Conservation (phyloP, 2,329 filamentous ascomycete species). For the Chaetomium sp. region DNA sequence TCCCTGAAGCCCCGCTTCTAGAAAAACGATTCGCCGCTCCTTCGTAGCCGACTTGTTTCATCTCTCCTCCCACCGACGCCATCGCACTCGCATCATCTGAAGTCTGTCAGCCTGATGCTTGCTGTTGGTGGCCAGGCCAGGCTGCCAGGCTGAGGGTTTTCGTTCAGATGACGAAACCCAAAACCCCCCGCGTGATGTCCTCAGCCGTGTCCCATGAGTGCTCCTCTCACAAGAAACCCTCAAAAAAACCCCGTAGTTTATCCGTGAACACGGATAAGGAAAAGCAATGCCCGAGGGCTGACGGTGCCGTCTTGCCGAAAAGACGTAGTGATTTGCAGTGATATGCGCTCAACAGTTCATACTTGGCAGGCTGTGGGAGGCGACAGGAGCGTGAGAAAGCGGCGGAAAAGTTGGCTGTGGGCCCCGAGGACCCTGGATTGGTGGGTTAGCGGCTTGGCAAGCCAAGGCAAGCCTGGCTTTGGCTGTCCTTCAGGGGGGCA, state of each 20-base stretch:
- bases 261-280: neutral
- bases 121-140: neutral
- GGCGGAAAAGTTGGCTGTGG: conserved; percentile 10
- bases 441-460: conserved; percentile 13
- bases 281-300: neutral
- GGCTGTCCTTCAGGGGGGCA: neutral
- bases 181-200: neutral
- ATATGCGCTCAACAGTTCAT: conserved; percentile 9
- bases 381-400: neutral
- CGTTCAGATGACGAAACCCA: neutral
- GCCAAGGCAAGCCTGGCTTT: conserved; percentile 3
- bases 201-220: neutral
- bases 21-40: no score
- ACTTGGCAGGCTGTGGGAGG: conserved; percentile 12
- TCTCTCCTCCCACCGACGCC: no score
- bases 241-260: conserved; percentile 1
- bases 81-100: neutral
- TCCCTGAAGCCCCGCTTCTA: no score
- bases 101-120: neutral
- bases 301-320: conserved; percentile 17
- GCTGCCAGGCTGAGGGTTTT: neutral
- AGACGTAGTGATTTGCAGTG: conserved; percentile 19
- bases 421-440: neutral
- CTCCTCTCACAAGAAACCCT: neutral
- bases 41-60: no score